Base-by-base conservation (phyloP, 108 stramenopile genomes). In the Cylindrotheca closterium region DNA sequence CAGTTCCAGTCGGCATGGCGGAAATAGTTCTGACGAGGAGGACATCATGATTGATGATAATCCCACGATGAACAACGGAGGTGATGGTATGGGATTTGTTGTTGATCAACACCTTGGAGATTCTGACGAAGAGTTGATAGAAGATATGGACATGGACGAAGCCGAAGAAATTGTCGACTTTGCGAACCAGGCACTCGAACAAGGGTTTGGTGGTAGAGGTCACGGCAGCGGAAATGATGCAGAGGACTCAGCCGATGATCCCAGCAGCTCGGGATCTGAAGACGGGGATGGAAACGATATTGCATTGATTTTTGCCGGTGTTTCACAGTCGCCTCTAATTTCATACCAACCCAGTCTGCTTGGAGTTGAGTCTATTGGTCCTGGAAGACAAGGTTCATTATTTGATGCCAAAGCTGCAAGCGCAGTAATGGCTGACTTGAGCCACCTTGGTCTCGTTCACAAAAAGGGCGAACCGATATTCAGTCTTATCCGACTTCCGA, bases 361-460 rank as follows among this genome's bases (percentile, higher is more conserved):
- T 29, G 92, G 77, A 15, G 45, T 71, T n/a, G 69, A 73, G 45
- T 26, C 60, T 30, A 62, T 90, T 48, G 92, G 92, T 24, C 81
- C 92, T 21, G 88, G 87, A 12, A 71, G 82, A 34, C 71, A 82
- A 51, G 87, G 86, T 12, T 80, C 78, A 49, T 51, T 75, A 67
- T 84, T 93, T 62, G 89, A 93, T 49, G 74, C 72, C 37, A 70
- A 51, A 1, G 67, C 83, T 25, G 84, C 89, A 2, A 85, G 69
- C 49, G 45, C 64, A 29, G 74, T 89, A 42, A 91, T 93, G 89
- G 75, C 70, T 33, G 92, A 93, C 68, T 67, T 89, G 49, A 93
- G 92, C 67, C 87, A 89, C 71, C 79, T 93, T 75, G 87, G 89
- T 19, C 52, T 80, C 28, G 68, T 88, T 24, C 92, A 93, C 65